A percentile compares a stretch with the other conserved stretches of the same genome.
Conservation (phyloP, 805 yeast genomes). For the Teunomyces pallodes region DNA sequence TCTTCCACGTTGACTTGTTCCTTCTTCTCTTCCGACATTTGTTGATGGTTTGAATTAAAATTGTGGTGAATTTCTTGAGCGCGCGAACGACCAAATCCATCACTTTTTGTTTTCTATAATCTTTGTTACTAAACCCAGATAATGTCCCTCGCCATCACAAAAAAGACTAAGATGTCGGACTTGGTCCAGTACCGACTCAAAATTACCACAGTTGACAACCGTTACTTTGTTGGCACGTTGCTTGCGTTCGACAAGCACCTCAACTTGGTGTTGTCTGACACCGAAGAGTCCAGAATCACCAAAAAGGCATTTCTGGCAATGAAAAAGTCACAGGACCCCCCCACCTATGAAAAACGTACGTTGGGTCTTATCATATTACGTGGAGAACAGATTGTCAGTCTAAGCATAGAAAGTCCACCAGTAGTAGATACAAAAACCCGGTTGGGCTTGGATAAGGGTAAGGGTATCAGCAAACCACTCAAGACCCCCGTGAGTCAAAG, state of each 20-base stretch:
- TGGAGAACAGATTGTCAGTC: conserved; percentile 81
- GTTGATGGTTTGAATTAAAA: conserved; percentile 1
- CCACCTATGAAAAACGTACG: conserved; percentile 64
- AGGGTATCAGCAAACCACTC: conserved; percentile 29
- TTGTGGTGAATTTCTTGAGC: background rate
- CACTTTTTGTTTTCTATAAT: background rate
- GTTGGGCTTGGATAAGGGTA: conserved; percentile 23
- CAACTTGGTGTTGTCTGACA: conserved; percentile 80
- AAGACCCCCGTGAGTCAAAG: conserved; percentile 31
- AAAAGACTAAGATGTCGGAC: conserved; percentile 54
- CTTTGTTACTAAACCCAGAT: too few relatives aligned
- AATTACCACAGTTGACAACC: conserved; percentile 72
- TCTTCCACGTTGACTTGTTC: conserved; percentile 9
- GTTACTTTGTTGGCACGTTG: conserved; percentile 75
- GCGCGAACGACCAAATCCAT: conserved; percentile 1
- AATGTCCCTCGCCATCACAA: background rate
- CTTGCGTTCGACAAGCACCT: conserved; percentile 87
- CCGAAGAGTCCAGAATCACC: conserved; percentile 79
- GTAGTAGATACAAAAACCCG: conserved; percentile 41
- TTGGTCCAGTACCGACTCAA: conserved; percentile 71
- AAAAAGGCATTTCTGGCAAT: conserved; percentile 49
- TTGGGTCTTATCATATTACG: conserved; percentile 81
- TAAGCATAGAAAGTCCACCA: conserved; percentile 65
- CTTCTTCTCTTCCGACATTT: conserved; percentile 3
- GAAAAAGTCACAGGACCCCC: conserved; percentile 30